Percentiles rank a stretch among this genome's conserved stretches.
These are phyloP conservation scores for Lanmaoa pseudosensibilis DNA, from an alignment of 768 basidiomycete genomes.

Conservation along the genomic window DNA sequence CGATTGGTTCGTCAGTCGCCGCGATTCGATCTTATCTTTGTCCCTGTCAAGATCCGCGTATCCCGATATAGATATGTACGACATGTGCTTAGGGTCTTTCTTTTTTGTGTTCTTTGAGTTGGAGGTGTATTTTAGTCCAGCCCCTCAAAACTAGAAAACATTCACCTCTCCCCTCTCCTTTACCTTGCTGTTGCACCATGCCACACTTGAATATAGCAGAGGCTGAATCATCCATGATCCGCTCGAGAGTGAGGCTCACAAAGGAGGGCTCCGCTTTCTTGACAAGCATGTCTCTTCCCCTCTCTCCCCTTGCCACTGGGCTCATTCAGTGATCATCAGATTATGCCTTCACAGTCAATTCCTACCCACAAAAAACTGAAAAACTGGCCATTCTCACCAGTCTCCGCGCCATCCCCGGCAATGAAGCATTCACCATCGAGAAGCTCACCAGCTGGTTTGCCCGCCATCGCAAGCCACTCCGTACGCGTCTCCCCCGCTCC, in stretches of 20 bases:
- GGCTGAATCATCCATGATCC: constrained; percentile 4
- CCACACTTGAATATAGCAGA: neutral
- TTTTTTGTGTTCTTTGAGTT: neutral
- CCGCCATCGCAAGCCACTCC: constrained; percentile 18
- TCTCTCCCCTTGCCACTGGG: neutral
- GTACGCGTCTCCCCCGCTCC: neutral
- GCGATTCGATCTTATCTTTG: constrained; percentile 18
- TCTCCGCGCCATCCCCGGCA: constrained; percentile 24
- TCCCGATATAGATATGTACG: constrained; percentile 17
- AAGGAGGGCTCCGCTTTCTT: constrained; percentile 6
- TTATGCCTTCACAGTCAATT: constrained; percentile 14
- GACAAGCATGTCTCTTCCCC: neutral
- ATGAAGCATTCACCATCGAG: constrained; percentile 16
- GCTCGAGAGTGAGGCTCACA: neutral
- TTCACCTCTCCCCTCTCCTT: too few species aligned
- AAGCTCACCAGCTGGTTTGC: constrained; percentile 24
- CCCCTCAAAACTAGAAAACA: too few species aligned
- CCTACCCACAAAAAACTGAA: constrained; percentile 13
- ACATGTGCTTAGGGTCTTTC: constrained; percentile 12
- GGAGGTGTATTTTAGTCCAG: neutral
- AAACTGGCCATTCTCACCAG: constrained; percentile 14
- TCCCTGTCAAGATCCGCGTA: constrained; percentile 4
- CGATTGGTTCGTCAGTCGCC: constrained; percentile 8
- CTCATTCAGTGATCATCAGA: constrained; percentile 12
- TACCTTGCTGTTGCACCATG: neutral